phyloP scores from a whole-genome alignment of 208 protist species.

The Trypanosoma melophagium region DNA sequence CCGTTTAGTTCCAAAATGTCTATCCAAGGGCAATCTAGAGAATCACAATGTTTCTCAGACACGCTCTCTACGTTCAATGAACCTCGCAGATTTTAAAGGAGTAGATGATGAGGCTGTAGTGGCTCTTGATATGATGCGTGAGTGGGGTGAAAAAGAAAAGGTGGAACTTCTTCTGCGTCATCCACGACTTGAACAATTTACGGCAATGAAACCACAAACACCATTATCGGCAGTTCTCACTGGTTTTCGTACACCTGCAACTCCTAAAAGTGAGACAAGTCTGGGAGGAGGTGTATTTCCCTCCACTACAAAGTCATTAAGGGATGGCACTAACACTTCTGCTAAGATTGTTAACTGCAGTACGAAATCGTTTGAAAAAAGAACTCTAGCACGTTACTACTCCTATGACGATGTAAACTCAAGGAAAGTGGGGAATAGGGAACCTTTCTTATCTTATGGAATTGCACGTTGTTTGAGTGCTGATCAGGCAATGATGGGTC shows the following conservation, averaged over 20 bases:
- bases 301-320: too few relatives aligned
- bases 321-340: too few relatives aligned
- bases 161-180: slow-evolving; percentile 1
- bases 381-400: too few relatives aligned
- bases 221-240: slow-evolving; percentile 11
- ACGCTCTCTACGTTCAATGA: neutral
- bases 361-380: too few relatives aligned
- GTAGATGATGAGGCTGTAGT: slow-evolving; percentile 1
- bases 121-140: slow-evolving; percentile 9
- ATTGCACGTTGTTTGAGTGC: too few relatives aligned
- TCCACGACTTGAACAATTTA: neutral
- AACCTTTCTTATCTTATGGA: too few relatives aligned
- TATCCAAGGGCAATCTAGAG: neutral
- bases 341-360: too few relatives aligned
- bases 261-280: neutral
- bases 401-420: too few relatives aligned
- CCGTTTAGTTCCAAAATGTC: neutral
- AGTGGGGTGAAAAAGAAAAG: slow-evolving; percentile 12
- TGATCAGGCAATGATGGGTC: too few relatives aligned
- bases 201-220: neutral
- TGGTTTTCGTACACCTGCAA: neutral
- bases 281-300: neutral
- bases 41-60: neutral
- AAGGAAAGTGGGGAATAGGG: too few relatives aligned
- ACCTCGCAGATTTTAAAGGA: neutral